These are phyloP conservation scores for Acacia crassicarpa DNA, from an alignment of 306 rosid species.

Conservation along the genomic window DNA sequence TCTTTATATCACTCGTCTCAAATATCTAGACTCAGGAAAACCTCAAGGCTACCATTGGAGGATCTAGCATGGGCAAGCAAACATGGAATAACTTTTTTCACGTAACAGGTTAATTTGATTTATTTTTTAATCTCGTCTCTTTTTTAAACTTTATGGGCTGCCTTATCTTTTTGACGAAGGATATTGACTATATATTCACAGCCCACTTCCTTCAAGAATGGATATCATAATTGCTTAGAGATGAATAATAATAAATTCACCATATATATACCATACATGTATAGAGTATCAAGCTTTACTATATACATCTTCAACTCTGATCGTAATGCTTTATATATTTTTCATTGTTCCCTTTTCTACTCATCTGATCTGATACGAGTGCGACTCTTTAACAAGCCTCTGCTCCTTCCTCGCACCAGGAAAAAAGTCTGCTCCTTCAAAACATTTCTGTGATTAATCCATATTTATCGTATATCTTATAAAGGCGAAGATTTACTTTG, in stretches of 20 bases:
- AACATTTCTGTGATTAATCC: not conserved
- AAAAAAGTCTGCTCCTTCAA: not conserved
- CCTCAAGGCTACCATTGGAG: not conserved
- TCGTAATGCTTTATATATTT: not conserved
- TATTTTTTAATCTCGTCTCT: no score
- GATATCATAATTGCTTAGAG: not conserved
- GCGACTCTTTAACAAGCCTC: not conserved
- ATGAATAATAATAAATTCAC: not conserved
- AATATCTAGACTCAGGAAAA: no score
- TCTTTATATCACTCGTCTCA: no score
- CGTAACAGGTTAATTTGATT: no score
- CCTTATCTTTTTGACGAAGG: no score
- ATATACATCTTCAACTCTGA: not conserved
- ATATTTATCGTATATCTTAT: not conserved
- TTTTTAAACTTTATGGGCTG: not conserved
- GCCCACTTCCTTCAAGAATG: not conserved
- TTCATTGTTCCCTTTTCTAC: not conserved
- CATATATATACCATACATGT: not conserved
- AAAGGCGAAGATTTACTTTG: not conserved
- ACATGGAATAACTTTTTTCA: not conserved
- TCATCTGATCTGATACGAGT: not conserved
- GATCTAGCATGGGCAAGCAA: not conserved
- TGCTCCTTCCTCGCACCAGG: no score
- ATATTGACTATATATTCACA: not conserved
- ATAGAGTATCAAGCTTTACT: not conserved